Evolutionary conservation across 805 yeast species (phyloP), one percentile per base, ranked within the genome.

Genomic region (Cyberlindnera subsufficiens): DNA sequence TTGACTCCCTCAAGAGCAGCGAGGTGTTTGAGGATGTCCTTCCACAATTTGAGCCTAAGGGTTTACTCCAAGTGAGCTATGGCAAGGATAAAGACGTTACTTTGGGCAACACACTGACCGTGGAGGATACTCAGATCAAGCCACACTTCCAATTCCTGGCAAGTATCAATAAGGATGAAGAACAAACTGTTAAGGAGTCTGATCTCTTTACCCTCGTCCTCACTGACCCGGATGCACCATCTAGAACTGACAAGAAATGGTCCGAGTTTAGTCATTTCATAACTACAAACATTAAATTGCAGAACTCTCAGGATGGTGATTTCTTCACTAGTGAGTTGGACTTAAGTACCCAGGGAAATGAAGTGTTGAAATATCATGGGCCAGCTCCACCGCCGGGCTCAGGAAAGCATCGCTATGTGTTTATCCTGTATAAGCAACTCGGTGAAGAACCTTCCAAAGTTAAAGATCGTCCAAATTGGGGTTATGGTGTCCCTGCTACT

Each of bases 161-260:
- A 32, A 42, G 37, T 35, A 20, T 40, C 9, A 32, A 42, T 11
- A 44, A 45, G 6, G 45, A 53, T 5, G 27, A 46, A 5, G 49
- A 44, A n/a, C 35, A 38, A 3, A 17, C 39, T 1, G 49, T 59
- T 15, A 63, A 61, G 35, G 47, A 55, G 15, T 65, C 68, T 32
- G 82, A 79, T 50, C 64, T 72, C 39, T 89, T 84, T 65, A 78
- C 93, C 10, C 66, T 90, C 51, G 85, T 86, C 3, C 53, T 89
- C 51, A 90, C 96, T 7, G 96, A 89, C 63, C 97, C 97, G 1
- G 96, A 89, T 68, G 96, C 96, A 7, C 97, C 97, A 13, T 76
- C 89, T 4, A 74, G 79, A 52, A 72, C 75, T 3, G 96, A 89
- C 61, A 78, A 82, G 57, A 86, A 80, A 59, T 88, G 95, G 95